Conservation (phyloP, 352 stramenopile genomes). For the Globisporangium canariense region DNA sequence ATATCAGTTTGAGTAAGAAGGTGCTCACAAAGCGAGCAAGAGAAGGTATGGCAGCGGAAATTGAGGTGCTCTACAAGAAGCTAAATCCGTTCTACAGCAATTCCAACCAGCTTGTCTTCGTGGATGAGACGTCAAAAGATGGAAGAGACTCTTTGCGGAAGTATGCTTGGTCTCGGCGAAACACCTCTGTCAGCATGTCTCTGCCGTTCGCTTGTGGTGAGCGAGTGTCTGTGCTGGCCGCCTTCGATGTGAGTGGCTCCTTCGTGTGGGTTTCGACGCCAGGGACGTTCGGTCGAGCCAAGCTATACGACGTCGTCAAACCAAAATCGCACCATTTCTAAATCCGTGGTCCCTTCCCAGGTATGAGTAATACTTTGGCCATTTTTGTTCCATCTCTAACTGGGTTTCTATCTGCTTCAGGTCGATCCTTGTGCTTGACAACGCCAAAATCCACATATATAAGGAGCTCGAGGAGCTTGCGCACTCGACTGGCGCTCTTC, state of each 20-base stretch:
- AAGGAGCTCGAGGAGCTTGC: not conserved
- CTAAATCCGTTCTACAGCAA: not conserved
- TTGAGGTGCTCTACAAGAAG: not conserved
- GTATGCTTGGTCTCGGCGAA: not conserved
- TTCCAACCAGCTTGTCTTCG: not conserved
- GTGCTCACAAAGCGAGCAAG: not conserved
- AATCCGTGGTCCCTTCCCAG: not conserved
- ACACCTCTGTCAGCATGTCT: not conserved
- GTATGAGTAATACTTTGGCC: not conserved
- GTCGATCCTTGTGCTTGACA: not conserved
- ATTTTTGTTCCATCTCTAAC: not conserved
- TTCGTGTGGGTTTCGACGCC: not conserved
- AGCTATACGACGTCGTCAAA: not conserved
- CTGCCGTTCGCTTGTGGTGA: not conserved
- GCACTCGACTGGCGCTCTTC: not conserved
- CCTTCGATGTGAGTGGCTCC: not conserved
- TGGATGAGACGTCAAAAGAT: not conserved
- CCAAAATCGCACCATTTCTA: not conserved
- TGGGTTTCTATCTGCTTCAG: not conserved
- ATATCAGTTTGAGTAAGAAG: not conserved
- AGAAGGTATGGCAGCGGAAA: not conserved
- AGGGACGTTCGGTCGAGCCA: not conserved
- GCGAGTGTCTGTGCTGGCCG: not conserved
- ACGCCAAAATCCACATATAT: slow-evolving; percentile 3
- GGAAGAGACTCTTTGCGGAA: not conserved